Evolutionary conservation across 2,329 filamentous ascomycete species (phyloP), one percentile per base, ranked within the genome.

Genomic region (Thielaviopsis euricoi): DNA sequence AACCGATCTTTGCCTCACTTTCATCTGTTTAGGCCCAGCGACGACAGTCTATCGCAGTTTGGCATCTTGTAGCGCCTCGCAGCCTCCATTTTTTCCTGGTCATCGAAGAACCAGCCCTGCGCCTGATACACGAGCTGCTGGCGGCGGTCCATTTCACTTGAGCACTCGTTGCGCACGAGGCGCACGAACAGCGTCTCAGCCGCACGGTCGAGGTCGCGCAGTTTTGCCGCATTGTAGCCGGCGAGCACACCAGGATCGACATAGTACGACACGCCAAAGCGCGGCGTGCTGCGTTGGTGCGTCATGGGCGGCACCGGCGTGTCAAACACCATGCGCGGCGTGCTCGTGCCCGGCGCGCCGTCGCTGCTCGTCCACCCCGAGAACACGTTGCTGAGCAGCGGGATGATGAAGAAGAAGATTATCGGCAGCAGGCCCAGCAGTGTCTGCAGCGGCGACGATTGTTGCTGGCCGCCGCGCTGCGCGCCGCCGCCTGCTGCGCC

Each of bases 381-480:
- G 68, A 95, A 89, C 25, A 95, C 71, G 1, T 86, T 91, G 21
- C 87, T 88, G 58, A 97, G 74, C 25, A 95, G 77, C 0, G 89
- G 87, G 62, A 91, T 81, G 58, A 97, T 74, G 68, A 98, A 94
- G 65, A 98, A 82, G 62, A 98, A 75, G 57, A 98, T 76, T 55
- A 98, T 83, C 17, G 93, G 91, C 6, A 98, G 77, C 17, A 98
- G 77, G 60, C 89, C 86, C 58, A 87, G 72, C 63, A 95, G 68
- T 63, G 80, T 78, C 66, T 75, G 75, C 64, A 82, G 67, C 54
- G 74, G 78, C 54, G 78, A 74, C 52, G 74, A 73, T 33, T 13
- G 52, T 10, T 22, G 52, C 17, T 33, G 4, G 25, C 9, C 9
- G 25, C 9, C 9, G 25, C 25, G 29, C 29, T 6, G 52, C 40